These are phyloP conservation scores for Dothideomycetes sp. DNA, from an alignment of 2,329 filamentous ascomycete species.

Conservation along the genomic window DNA sequence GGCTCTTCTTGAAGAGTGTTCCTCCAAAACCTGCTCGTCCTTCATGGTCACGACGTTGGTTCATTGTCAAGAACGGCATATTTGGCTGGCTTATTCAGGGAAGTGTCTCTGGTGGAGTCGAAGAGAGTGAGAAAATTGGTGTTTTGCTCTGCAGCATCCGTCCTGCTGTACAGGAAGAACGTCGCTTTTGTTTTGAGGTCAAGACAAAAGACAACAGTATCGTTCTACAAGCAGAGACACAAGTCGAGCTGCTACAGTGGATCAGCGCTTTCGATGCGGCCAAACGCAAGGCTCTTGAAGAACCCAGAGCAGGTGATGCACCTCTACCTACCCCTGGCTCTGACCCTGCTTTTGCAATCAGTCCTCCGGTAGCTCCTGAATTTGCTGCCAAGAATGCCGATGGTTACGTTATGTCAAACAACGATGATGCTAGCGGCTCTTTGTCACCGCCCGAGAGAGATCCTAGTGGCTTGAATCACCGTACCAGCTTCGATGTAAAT, in stretches of 20 bases:
- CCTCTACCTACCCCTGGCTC: slow-evolving; percentile 36
- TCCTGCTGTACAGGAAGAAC: slow-evolving; percentile 83
- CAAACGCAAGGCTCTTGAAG: slow-evolving; percentile 85
- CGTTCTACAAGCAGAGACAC: slow-evolving; percentile 85
- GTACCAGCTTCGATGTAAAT: slow-evolving; percentile 63
- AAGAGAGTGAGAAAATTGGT: slow-evolving; percentile 93
- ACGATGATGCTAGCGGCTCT: slow-evolving; percentile 46
- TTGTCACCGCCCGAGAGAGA: slow-evolving; percentile 55
- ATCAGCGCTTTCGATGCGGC: slow-evolving; percentile 86
- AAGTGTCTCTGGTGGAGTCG: slow-evolving; percentile 67
- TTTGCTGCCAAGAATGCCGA: slow-evolving; percentile 76
- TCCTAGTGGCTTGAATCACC: slow-evolving; percentile 38
- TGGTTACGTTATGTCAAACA: slow-evolving; percentile 44
- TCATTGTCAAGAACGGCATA: slow-evolving; percentile 89
- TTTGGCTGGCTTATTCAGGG: slow-evolving; percentile 91
- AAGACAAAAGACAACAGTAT: slow-evolving; percentile 94
- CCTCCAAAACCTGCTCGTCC: slow-evolving; percentile 83
- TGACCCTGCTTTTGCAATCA: slow-evolving; percentile 83
- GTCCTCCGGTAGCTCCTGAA: slow-evolving; percentile 75
- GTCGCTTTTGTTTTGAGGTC: slow-evolving; percentile 94
- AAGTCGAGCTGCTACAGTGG: slow-evolving; percentile 88
- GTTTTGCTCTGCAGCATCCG: slow-evolving; percentile 89
- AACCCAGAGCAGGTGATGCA: slow-evolving; percentile 45
- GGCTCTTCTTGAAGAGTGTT: slow-evolving; percentile 75
- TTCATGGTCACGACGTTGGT: slow-evolving; percentile 88